phyloP scores from a whole-genome alignment of 768 basidiomycete genomes.

The Guyanaporus albipodus region DNA sequence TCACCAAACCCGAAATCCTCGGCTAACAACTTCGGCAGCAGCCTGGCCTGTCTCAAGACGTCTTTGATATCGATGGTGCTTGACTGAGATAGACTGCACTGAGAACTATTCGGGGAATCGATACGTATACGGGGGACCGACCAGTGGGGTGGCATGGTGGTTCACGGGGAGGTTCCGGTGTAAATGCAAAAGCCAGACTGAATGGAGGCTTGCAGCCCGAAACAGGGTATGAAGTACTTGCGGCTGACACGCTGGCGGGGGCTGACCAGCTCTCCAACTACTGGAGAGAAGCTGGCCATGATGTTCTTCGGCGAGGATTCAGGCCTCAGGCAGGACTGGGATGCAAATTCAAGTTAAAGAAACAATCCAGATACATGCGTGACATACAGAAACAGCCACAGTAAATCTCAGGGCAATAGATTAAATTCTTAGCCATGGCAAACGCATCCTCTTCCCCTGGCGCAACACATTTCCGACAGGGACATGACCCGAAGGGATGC shows the following conservation, averaged over 20 bases:
- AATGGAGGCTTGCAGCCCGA: constrained; percentile 8
- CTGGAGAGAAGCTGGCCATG: background rate
- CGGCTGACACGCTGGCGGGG: constrained; percentile 22
- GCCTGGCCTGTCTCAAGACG: constrained; percentile 11
- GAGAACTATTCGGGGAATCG: constrained; percentile 12
- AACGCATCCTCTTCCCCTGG: constrained; percentile 28
- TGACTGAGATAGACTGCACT: constrained; percentile 16
- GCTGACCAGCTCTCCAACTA: constrained; percentile 16
- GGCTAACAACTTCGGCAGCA: constrained; percentile 20
- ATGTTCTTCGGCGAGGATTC: background rate
- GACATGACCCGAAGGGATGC: constrained; percentile 14
- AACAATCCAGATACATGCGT: constrained; percentile 16
- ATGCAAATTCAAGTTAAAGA: constrained; percentile 11
- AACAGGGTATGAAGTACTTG: background rate
- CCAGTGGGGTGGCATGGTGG: constrained; percentile 17
- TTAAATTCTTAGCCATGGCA: constrained; percentile 32
- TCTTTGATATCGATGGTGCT: constrained; percentile 28
- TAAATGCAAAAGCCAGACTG: constrained; percentile 5
- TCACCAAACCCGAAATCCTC: constrained; percentile 18
- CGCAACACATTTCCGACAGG: constrained; percentile 21
- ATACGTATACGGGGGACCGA: constrained; percentile 23
- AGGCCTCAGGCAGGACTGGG: constrained; percentile 1
- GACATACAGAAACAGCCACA: constrained; percentile 20
- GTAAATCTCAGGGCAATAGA: constrained; percentile 6
- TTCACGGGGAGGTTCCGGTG: constrained; percentile 4